Conservation (phyloP, 202 grass and related monocot species). For the Panicum hallii region DNA sequence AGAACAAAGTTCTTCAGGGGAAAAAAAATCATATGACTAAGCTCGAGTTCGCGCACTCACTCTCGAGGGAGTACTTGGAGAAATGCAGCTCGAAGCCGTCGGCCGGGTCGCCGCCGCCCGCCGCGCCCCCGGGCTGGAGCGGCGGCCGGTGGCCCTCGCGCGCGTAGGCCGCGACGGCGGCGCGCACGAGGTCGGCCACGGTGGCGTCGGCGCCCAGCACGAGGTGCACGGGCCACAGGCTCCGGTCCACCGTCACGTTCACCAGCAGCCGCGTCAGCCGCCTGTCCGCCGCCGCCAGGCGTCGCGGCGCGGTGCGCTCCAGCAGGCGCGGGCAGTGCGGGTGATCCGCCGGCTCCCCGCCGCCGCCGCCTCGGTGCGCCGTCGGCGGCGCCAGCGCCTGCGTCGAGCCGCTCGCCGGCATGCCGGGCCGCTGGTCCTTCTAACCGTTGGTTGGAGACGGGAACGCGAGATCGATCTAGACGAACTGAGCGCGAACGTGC, state of each 20-base stretch:
- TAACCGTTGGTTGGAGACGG: not conserved
- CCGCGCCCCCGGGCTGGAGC: not conserved
- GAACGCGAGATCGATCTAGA: not conserved
- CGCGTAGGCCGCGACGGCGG: constrained; percentile 35
- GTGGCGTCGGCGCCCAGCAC: constrained; percentile 50
- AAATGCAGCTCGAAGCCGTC: constrained; percentile 51
- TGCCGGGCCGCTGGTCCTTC: not conserved
- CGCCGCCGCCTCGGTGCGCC: not conserved
- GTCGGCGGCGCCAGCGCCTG: not conserved
- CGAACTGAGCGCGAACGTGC: too few relatives aligned
- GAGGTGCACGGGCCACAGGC: constrained; percentile 62
- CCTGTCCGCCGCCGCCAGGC: not conserved
- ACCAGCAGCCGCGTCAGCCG: constrained; percentile 59
- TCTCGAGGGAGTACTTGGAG: constrained; percentile 60
- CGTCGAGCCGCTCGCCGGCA: not conserved
- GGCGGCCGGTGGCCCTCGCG: constrained; percentile 45
- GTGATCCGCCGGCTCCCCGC: not conserved
- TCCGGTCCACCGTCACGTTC: constrained; percentile 69
- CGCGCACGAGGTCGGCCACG: constrained; percentile 54
- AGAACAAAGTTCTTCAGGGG: too few relatives aligned
- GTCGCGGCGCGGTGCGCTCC: constrained; percentile 7
- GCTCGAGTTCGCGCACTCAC: not conserved
- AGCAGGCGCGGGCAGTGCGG: not conserved
- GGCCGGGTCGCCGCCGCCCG: not conserved
- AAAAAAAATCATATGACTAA: too few relatives aligned